Evolutionary conservation across 2,329 filamentous ascomycete genomes (phyloP), one percentile per base, ranked within the genome.

Genomic region (Alternaria atra): DNA sequence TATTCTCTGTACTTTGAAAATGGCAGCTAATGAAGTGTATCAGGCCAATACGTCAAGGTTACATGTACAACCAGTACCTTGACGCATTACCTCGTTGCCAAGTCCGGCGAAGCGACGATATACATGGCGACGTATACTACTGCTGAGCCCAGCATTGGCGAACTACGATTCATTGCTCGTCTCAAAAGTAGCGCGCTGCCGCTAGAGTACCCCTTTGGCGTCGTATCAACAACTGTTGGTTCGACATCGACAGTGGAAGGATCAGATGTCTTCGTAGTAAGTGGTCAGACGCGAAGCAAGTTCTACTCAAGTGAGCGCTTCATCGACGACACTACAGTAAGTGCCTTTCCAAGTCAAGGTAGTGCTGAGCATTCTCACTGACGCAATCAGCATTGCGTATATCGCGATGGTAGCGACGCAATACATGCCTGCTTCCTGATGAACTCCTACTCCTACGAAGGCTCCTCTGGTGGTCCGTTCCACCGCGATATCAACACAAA

Each of bases 301-400:
- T 91, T 91, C 80, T 91, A 89, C 79, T 89, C 87, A 2, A 88
- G 86, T 60, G 82, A 89, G 63, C 84, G 88, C n/a, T 91, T 90
- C 77, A 90, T 91, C 71, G 89, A 91, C 72, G 88, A 90, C 67
- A 56, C 52, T 17, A 56, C 52, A 43, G 69, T 71, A 47, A 15
- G 67, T 60, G 4, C 30, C 6, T n/a, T 5, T 13, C 6, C 35
- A 23, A 20, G 20, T 20, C 20, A 20, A 20, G 20, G 20, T 20
- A 20, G 20, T 20, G 2, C 20, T 20, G 20, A 20, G 20, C 20
- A 20, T 20, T 7, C 7, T 35, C 20, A 25, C 51, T 52, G 23
- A 50, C 5, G 1, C 5, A 15, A 30, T 7, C 25, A 85, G 27
- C 88, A 89, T 72, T 91, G 89, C 75, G 85, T 89, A 37, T 84